Base-by-base conservation (phyloP, 2,329 filamentous ascomycete species). In the Fusarium keratoplasticum region DNA sequence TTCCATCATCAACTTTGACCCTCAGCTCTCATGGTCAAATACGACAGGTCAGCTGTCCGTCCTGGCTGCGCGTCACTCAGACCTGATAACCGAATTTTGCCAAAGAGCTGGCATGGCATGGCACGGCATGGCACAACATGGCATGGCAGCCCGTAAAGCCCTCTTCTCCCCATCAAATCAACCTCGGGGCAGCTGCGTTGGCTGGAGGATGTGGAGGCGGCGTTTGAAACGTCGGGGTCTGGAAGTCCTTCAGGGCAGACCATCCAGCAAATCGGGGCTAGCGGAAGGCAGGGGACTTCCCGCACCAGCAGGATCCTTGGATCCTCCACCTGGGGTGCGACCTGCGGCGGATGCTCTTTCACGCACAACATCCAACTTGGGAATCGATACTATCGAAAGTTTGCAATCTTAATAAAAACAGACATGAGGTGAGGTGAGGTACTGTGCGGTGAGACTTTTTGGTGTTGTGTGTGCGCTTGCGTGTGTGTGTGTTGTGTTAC, bases 201-300 rank as follows among this genome's bases (percentile, higher is more conserved):
- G 74, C 67, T 64, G 55, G 64, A 52, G 38, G 66, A 75, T 75
- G 76, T 76, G 76, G 75, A 78, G 76, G 75, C 67, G 62, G 59
- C 66, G 73, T 73, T 71, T 66, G 68, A 78, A 78, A 78, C 76
- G 73, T 75, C 67, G 66, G 66, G 75, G 71, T 71, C 69, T 66
- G 63, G 64, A 67, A 38, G 73, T 70, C 67, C 33, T 47, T 74
- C 61, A 71, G 59, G 65, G 64, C 69, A 71, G 59, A 61, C 62
- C 69, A 65, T 64, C 59, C 64, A 67, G 40, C 75, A 69, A 67
- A 70, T 72, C 64, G 69, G 61, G 69, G 72, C 73, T 66, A 74
- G 69, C 42, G 61, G 60, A 63, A 61, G 67, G 27, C 63, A 67
- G 65, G 67, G 67, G 68, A 35, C 54, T 61, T 68, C 65, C 69